phyloP scores from a whole-genome alignment of 768 basidiomycete genomes.

The Phanerochaete carnosa region DNA sequence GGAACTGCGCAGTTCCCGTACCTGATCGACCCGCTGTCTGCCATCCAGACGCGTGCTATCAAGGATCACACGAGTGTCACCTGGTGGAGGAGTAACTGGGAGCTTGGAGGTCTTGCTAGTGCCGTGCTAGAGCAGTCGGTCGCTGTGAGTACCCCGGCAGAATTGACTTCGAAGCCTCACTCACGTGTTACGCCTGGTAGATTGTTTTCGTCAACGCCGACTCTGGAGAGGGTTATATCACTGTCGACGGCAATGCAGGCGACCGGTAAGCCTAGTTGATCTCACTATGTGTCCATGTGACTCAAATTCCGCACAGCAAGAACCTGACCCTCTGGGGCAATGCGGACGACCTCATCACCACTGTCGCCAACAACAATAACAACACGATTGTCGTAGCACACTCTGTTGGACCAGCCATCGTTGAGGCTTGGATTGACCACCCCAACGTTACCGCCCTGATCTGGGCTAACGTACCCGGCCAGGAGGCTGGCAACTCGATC shows the following conservation, averaged over 20 bases:
- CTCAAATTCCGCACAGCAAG: constrained; percentile 31
- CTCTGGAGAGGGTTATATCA: constrained; percentile 82
- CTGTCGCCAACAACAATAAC: constrained; percentile 63
- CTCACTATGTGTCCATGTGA: neutral
- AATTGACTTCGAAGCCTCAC: neutral
- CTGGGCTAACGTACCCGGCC: constrained; percentile 40
- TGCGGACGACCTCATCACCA: constrained; percentile 66
- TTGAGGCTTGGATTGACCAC: constrained; percentile 46
- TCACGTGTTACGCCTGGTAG: neutral
- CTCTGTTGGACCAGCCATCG: constrained; percentile 35
- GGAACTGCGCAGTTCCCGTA: constrained; percentile 76
- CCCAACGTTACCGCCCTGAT: constrained; percentile 47
- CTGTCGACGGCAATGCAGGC: constrained; percentile 75
- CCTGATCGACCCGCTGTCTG: constrained; percentile 77
- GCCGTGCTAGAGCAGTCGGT: constrained; percentile 11
- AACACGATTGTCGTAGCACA: constrained; percentile 74
- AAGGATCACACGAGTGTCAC: constrained; percentile 35
- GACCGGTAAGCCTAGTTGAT: constrained; percentile 44
- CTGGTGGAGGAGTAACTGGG: constrained; percentile 25
- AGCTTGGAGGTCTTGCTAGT: constrained; percentile 17
- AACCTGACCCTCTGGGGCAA: constrained; percentile 75
- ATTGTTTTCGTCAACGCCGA: constrained; percentile 82
- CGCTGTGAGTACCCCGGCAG: constrained; percentile 3
- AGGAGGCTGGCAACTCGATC: constrained; percentile 49
- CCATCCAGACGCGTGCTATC: constrained; percentile 72